Conservation (phyloP, 2,329 filamentous ascomycete species). For the Sporothrix phasma region DNA sequence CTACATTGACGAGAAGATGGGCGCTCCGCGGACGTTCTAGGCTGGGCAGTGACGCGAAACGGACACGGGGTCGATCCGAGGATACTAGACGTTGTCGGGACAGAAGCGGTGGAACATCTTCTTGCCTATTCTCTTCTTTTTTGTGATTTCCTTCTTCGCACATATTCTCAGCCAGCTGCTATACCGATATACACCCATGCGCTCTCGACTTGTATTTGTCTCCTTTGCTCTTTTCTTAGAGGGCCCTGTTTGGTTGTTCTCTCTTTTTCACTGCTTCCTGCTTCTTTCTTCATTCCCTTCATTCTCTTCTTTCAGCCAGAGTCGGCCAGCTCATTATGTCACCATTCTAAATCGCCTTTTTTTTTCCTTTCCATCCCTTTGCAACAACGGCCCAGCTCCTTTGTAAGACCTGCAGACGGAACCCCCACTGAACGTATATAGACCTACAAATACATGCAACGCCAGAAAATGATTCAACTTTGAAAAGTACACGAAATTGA, state of each 20-base stretch:
- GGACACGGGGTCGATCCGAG: background rate
- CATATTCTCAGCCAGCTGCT: conserved; percentile 10
- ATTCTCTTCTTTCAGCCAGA: background rate
- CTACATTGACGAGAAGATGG: conserved; percentile 71
- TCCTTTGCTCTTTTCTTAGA: background rate
- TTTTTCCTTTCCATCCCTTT: background rate
- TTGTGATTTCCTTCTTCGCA: background rate
- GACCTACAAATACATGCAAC: background rate
- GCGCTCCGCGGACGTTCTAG: conserved; percentile 41
- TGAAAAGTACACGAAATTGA: background rate
- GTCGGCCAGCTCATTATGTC: background rate
- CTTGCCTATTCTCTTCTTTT: background rate
- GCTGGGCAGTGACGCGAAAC: background rate
- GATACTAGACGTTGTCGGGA: background rate
- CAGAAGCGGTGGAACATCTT: background rate
- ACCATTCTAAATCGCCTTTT: background rate
- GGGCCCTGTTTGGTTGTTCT: background rate
- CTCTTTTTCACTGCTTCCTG: no score
- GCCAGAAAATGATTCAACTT: background rate
- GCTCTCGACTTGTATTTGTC: background rate
- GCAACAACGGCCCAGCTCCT: background rate
- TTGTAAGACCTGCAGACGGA: background rate
- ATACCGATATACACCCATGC: conserved; percentile 3
- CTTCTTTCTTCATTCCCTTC: no score
- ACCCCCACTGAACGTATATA: background rate